phyloP scores from a whole-genome alignment of 148 eudicot genomes.

The Vaccinium corymbosum region DNA sequence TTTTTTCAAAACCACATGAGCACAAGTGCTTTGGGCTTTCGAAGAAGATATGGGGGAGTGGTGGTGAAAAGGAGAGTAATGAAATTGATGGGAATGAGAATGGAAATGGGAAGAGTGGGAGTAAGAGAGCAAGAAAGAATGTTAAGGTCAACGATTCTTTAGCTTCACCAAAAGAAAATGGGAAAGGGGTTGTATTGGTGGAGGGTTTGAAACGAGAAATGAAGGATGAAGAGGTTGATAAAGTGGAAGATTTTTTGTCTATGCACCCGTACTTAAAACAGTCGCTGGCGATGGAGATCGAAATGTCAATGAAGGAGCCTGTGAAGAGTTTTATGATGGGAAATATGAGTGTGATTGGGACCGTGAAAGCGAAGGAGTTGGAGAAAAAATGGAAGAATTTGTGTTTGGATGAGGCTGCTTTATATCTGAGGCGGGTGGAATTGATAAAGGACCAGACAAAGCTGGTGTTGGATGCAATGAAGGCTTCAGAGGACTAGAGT shows the following conservation, averaged over 20 bases:
- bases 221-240: constrained; percentile 3
- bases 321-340: constrained; percentile 14
- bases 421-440: constrained; percentile 16
- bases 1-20: constrained; percentile 43
- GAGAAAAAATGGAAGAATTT: constrained; percentile 42
- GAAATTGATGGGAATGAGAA: background rate
- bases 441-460: constrained; percentile 25
- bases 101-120: background rate
- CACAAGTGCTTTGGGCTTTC: constrained; percentile 36
- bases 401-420: constrained; percentile 19
- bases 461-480: constrained; percentile 21
- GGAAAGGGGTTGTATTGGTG: background rate
- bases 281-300: background rate
- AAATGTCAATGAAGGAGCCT: constrained; percentile 8
- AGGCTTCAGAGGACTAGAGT: background rate
- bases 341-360: constrained; percentile 25
- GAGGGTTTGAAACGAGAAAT: background rate
- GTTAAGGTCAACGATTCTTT: background rate
- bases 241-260: constrained; percentile 10
- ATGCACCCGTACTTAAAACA: constrained; percentile 24
- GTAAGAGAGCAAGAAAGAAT: constrained; percentile 16
- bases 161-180: constrained; percentile 9
- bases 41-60: constrained; percentile 50
- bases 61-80: constrained; percentile 7
- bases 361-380: constrained; percentile 31